A percentile compares a stretch with the other conserved stretches of the same genome.
Evolutionary conservation across 352 stramenopile genomes (phyloP).

Genomic region (Phytophthora pistaciae): DNA sequence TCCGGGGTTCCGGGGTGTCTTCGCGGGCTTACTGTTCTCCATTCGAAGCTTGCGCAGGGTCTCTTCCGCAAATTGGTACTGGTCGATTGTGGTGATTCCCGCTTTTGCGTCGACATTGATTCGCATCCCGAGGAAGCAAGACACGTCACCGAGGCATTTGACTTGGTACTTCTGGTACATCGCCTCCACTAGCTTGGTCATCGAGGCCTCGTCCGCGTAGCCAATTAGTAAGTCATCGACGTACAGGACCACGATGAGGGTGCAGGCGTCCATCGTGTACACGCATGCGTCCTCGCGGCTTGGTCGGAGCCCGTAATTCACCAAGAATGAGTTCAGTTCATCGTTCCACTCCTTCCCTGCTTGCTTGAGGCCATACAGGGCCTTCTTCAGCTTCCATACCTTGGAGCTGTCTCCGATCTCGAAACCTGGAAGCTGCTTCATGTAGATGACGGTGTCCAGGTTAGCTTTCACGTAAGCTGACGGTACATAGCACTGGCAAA

Average conservation of each 20-base stretch:
- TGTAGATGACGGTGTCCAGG: background rate
- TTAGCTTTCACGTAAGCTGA: constrained; percentile 9
- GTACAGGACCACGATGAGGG: background rate
- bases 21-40: background rate
- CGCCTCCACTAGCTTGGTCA: background rate
- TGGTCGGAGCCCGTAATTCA: background rate
- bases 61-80: constrained; percentile 8
- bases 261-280: background rate
- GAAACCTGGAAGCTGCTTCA: constrained; percentile 7
- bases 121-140: constrained; percentile 12
- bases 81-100: background rate
- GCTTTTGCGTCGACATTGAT: background rate
- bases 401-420: constrained; percentile 1
- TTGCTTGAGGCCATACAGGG: constrained; percentile 11
- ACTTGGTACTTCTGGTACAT: constrained; percentile 10
- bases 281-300: constrained; percentile 2
- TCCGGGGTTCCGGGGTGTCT: background rate
- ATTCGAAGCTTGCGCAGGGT: background rate
- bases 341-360: constrained; percentile 4
- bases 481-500: constrained; percentile 2
- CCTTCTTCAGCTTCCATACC: constrained; percentile 14
- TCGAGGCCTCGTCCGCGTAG: background rate
- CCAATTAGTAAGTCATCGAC: constrained; percentile 6
- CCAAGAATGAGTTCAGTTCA: background rate
- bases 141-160: constrained; percentile 6